Percentiles rank a stretch among this genome's conserved stretches.
Evolutionary conservation across 352 stramenopile species (phyloP).

Genomic region (Phytophthora sp.): DNA sequence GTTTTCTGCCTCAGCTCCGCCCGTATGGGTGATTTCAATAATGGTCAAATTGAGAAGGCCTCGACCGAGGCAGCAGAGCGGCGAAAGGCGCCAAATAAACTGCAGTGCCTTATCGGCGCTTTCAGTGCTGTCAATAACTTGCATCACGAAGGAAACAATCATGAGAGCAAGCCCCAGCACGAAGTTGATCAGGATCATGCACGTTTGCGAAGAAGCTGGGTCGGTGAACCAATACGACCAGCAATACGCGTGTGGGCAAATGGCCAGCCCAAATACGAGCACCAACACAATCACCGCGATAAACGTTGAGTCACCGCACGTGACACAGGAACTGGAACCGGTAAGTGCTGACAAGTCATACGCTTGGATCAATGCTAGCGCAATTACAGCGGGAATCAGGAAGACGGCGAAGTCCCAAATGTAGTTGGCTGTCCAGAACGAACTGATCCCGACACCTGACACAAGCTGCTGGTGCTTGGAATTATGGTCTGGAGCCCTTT

Average conservation of each 20-base stretch:
- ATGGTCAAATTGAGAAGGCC: no score
- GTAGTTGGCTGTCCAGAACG: slow-evolving; percentile 96
- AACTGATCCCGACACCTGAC: slow-evolving; percentile 87
- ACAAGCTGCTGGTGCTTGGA: slow-evolving; percentile 96
- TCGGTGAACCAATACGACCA: slow-evolving; percentile 67
- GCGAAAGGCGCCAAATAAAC: slow-evolving; percentile 70
- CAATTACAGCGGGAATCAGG: slow-evolving; percentile 53
- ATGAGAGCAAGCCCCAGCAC: slow-evolving; percentile 65
- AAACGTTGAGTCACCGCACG: slow-evolving; percentile 36
- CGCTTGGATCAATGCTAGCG: slow-evolving; percentile 38
- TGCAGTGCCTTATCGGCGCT: slow-evolving; percentile 47
- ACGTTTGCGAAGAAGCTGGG: slow-evolving; percentile 52
- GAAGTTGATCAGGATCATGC: slow-evolving; percentile 69
- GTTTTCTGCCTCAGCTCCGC: slow-evolving; percentile 22
- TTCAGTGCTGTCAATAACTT: slow-evolving; percentile 40
- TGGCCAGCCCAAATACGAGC: slow-evolving; percentile 62
- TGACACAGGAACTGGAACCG: slow-evolving; percentile 25
- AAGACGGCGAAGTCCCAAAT: slow-evolving; percentile 92
- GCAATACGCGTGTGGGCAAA: slow-evolving; percentile 67
- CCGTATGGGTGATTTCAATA: slow-evolving; percentile 33
- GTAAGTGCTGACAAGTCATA: slow-evolving; percentile 41
- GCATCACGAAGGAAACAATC: slow-evolving; percentile 60
- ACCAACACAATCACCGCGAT: slow-evolving; percentile 60
- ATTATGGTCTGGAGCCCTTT: slow-evolving; percentile 90
- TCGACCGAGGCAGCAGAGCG: slow-evolving; percentile 59